Percentiles rank a stretch among this genome's conserved stretches.
Conservation (phyloP, 345 rosid species). For the Gossypium sturtianum region DNA sequence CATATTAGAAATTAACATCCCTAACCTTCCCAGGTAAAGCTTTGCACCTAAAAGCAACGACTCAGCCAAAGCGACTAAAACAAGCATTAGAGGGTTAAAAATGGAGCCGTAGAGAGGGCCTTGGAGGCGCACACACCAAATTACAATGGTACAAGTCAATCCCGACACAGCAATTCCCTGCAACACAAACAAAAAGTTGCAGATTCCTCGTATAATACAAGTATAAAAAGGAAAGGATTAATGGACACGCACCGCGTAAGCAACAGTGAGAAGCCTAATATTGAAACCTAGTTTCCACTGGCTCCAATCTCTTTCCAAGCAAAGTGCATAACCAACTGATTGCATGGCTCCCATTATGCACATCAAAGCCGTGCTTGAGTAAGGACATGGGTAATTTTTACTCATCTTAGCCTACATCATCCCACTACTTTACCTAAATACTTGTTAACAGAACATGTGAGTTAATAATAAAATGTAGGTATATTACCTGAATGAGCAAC, state of each 20-base stretch:
- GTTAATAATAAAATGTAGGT: too few species aligned
- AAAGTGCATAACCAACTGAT: constrained; percentile 23
- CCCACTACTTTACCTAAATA: too few species aligned
- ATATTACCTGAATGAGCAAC: constrained; percentile 28
- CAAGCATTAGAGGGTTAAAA: constrained; percentile 40
- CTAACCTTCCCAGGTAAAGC: constrained; percentile 42
- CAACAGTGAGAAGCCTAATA: constrained; percentile 34
- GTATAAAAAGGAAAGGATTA: too few species aligned
- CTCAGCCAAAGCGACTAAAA: constrained; percentile 41
- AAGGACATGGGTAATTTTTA: constrained; percentile 29
- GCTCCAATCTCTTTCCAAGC: constrained; percentile 22
- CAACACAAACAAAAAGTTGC: neutral
- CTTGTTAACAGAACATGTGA: too few species aligned
- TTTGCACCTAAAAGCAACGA: constrained; percentile 35
- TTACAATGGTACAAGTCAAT: constrained; percentile 19
- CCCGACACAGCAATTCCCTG: constrained; percentile 41
- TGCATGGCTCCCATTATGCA: constrained; percentile 35
- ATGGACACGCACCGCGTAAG: constrained; percentile 28
- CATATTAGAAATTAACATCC: neutral
- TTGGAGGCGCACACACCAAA: constrained; percentile 35
- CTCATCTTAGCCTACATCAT: constrained; percentile 32
- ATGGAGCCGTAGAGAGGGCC: constrained; percentile 42
- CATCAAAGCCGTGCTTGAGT: constrained; percentile 41
- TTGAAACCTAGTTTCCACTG: constrained; percentile 48
- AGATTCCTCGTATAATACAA: too few species aligned